Base-by-base conservation (phyloP, 495 filamentous ascomycete genomes). In the Neurospora sp. region DNA sequence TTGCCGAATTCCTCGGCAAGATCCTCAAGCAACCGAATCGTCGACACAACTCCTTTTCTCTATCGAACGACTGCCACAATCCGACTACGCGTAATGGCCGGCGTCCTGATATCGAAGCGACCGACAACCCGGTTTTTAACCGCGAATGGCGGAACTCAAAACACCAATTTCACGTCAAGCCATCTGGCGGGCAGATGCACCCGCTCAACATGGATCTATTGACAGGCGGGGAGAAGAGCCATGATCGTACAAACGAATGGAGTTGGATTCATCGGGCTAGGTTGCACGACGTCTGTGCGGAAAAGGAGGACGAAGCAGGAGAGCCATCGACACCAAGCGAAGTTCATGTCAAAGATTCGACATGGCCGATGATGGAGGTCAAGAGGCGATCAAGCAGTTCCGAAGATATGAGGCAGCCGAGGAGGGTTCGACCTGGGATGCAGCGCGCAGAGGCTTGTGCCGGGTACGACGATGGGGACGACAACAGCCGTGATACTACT, bases 1-100 rank as follows among this genome's bases (percentile, higher is more conserved):
- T 87, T 79, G 84, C 86, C n/a, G 80, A 83, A 18, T 81, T 88
- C 38, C 81, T 88, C 70, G 78, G 74, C 40, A 82, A 81, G 68
- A 74, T 79, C 35, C 73, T 81, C 73, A 80, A 74, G 37, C 73
- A 68, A 46, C 76, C 76, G 2, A 46, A 31, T 40, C 40, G 71
- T 22, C n/a, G 46, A 3, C 35, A 68, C 14, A 18, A 9, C 10
- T 72, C 59, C 16, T 69, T 68, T 7, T 37, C 59, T 8, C 53
- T 66, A 1, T 77, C 75, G 3, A 46, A 18, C 39, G 37, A 73
- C 31, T 16, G 22, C 5, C 22, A 41, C n/a, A 18, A 9, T 10
- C 68, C 59, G 20, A 46, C 48, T 7, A 22, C 44, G 9, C n/a
- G 48, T 7, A 41, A 71, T 27, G 31, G 46, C 31, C 38, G 40